Evolutionary conservation across 1,284 basidiomycete species (phyloP), one percentile per base, ranked within the genome.

Genomic region (Waitea zeae): DNA sequence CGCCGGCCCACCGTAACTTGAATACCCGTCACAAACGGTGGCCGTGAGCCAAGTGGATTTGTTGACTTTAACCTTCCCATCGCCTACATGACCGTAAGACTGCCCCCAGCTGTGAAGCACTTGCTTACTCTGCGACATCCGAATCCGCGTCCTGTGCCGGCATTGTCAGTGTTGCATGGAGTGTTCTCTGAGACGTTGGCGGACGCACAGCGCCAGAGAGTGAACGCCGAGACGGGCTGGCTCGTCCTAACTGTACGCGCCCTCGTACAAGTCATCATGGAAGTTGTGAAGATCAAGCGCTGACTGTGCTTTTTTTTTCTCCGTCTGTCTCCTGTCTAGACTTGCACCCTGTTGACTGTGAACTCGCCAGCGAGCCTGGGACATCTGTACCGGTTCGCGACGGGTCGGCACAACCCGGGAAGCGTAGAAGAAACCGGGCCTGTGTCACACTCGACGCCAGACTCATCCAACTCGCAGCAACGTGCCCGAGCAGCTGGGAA

Each of bases 351-450:
- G 35, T 62, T 90, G 48, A 84, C 84, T 33, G 64, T 70, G 36
- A 90, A 93, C 58, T 69, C 77, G 35, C 84, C 87, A n/a, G 67
- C 71, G 17, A 67, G 77, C 14, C 59, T 93, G 29, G 77, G 73
- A 13, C 70, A 80, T 41, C 57, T 93, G 39, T 90, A 90, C 52
- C 70, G 69, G 20, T 87, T 83, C 50, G 69, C 71, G 32, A 4
- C 62, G 69, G 41, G 24, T 26, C 24, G 24, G n/a, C n/a, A n/a
- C n/a, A n/a, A n/a, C n/a, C n/a, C n/a, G n/a, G n/a, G n/a, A n/a
- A n/a, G n/a, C n/a, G n/a, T n/a, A n/a, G n/a, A n/a, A n/a, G n/a
- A n/a, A n/a, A n/a, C n/a, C n/a, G n/a, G n/a, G n/a, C n/a, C n/a
- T n/a, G n/a, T n/a, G n/a, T n/a, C n/a, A n/a, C n/a, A n/a, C n/a